Evolutionary conservation across 2,329 filamentous ascomycete genomes (phyloP).

Genomic region (Coniella lustricola): DNA sequence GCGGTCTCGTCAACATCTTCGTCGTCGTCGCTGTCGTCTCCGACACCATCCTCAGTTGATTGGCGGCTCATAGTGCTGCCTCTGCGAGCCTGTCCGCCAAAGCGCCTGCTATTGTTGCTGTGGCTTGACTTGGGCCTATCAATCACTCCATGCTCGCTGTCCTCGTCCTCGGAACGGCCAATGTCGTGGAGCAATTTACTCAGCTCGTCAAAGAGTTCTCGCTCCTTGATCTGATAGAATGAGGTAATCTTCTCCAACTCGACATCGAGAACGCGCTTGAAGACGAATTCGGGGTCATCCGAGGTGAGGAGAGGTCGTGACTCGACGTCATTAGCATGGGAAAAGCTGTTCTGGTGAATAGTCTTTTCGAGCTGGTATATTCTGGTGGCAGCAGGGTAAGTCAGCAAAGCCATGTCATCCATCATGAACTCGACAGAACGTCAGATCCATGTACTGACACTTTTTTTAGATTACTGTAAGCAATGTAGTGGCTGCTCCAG

Average conservation of each 20-base stretch:
- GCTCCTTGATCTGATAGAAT: constrained; percentile 86
- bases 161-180: constrained; percentile 53
- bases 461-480: constrained; percentile 98
- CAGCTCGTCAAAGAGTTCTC: constrained; percentile 77
- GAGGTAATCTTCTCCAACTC: constrained; percentile 91
- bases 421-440: neutral
- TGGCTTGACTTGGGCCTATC: constrained; percentile 20
- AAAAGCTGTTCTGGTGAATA: constrained; percentile 53
- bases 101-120: constrained; percentile 20
- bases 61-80: constrained; percentile 35
- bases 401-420: constrained; percentile 2
- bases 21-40: constrained; percentile 60
- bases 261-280: constrained; percentile 71
- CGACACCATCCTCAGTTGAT: constrained; percentile 50
- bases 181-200: constrained; percentile 70
- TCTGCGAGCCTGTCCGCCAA: constrained; percentile 19
- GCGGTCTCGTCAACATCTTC: constrained; percentile 53
- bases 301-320: constrained; percentile 71
- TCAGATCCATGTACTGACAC: constrained; percentile 51
- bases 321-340: constrained; percentile 59
- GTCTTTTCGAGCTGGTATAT: constrained; percentile 94
- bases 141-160: constrained; percentile 24
- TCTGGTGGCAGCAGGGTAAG: constrained; percentile 35
- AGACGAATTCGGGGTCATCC: constrained; percentile 73
- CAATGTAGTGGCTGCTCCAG: constrained; percentile 97